Percentiles rank a stretch among this genome's conserved stretches.
These are phyloP conservation scores for Aspergillus awamori DNA, from an alignment of 2,329 filamentous ascomycete genomes.

Conservation along the genomic window DNA sequence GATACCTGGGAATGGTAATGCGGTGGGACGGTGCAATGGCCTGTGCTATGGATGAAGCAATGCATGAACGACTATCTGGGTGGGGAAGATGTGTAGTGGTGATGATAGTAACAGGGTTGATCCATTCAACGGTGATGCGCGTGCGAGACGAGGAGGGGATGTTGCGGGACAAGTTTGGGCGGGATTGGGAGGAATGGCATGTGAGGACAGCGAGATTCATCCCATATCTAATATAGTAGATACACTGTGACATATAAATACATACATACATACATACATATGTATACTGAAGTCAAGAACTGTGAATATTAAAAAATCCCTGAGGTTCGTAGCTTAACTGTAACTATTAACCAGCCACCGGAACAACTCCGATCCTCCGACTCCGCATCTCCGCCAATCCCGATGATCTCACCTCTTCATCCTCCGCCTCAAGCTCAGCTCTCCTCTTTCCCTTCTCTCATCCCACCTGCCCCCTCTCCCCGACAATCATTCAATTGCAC, in stretches of 20 bases:
- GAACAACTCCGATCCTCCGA: constrained; percentile 1
- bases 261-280: no score
- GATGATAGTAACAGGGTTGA: not conserved
- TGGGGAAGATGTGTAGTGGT: constrained; percentile 14
- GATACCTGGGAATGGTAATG: constrained; percentile 32
- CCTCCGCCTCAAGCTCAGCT: constrained; percentile 1
- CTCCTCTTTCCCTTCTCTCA: constrained; percentile 4
- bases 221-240: constrained; percentile 39
- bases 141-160: constrained; percentile 56
- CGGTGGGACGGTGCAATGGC: constrained; percentile 42
- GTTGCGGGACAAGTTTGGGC: constrained; percentile 51
- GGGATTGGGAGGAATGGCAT: constrained; percentile 55
- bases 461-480: not conserved
- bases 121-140: constrained; percentile 32
- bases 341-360: not conserved
- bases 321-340: no score
- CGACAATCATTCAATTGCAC: no score
- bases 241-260: not conserved
- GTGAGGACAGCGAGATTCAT: constrained; percentile 53
- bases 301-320: no score
- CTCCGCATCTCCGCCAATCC: constrained; percentile 1
- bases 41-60: constrained; percentile 38
- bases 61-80: constrained; percentile 16
- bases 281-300: no score
- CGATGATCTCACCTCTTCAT: constrained; percentile 1